Percentiles rank a stretch among this genome's conserved stretches.
phyloP scores from a whole-genome alignment of 164 flowering plant species.

The Pachysandra terminalis region DNA sequence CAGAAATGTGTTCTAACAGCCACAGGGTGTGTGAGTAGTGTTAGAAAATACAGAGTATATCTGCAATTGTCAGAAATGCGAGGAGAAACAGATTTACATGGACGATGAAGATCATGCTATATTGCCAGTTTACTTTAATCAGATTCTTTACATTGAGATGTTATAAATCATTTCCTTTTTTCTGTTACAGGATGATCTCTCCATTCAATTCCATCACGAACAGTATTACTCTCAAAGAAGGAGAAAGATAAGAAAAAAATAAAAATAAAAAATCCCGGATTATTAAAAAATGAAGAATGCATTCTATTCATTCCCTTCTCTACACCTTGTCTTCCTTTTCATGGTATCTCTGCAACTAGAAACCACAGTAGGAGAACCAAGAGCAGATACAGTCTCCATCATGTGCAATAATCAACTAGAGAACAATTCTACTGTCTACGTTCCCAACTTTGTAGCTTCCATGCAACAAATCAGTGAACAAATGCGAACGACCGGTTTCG shows the following conservation, averaged over 20 bases:
- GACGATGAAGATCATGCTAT: too few relatives aligned
- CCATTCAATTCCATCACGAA: background rate
- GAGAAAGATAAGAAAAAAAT: background rate
- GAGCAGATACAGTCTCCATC: slow-evolving; percentile 44
- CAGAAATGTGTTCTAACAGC: too few relatives aligned
- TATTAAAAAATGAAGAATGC: slow-evolving; percentile 22
- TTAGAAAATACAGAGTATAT: too few relatives aligned
- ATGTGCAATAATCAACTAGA: slow-evolving; percentile 38
- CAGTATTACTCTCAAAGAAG: too few relatives aligned
- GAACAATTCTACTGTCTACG: slow-evolving; percentile 51
- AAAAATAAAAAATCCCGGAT: slow-evolving; percentile 10
- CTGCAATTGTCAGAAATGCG: too few relatives aligned
- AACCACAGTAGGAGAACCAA: slow-evolving; percentile 45
- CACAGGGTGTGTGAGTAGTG: too few relatives aligned
- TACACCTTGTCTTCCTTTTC: slow-evolving; percentile 16
- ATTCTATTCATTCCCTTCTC: background rate
- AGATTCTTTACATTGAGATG: too few relatives aligned
- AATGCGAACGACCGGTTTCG: slow-evolving; percentile 49
- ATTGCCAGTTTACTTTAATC: too few relatives aligned
- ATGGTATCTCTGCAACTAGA: slow-evolving; percentile 16
- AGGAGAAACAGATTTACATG: too few relatives aligned
- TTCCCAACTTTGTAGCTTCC: slow-evolving; percentile 59
- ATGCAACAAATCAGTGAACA: slow-evolving; percentile 73
- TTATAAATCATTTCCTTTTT: too few relatives aligned
- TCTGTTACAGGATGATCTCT: too few relatives aligned